Evolutionary conservation across 2,329 filamentous ascomycete genomes (phyloP), one percentile per base, ranked within the genome.

Genomic region (Neonectria magnoliae): DNA sequence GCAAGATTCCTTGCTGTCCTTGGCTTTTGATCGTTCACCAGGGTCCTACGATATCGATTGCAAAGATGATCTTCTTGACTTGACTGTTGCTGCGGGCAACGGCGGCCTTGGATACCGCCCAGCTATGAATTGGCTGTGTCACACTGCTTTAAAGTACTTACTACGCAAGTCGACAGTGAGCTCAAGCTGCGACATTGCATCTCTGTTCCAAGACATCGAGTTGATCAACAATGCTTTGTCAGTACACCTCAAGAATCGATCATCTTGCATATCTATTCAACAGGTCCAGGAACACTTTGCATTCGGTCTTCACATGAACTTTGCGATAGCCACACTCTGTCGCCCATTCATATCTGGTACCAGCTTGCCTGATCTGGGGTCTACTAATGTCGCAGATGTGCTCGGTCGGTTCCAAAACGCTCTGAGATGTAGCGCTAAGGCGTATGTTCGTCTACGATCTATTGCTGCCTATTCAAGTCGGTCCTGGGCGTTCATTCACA

Each of bases 401-500:
- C 33, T 59, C n/a, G 16, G 18, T 11, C 58, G 31, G 1, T 67
- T 71, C 14, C 59, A 57, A 11, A 16, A 25, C 5, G 42, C 69
- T 13, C 13, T 69, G 6, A 64, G 64, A 16, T 14, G 16, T n/a
- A 57, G 60, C 13, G 64, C 67, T 1, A 20, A 41, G 4, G 68
- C 66, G 14, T 66, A 68, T 7, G 62, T 71, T 25, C 62, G 59
- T 2, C 33, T 71, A 1, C 67, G 66, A 18, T 59, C 57, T 1
- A 57, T 67, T 7, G 55, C 61, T 4, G 68, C 48, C 14, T 59
- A 64, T 44, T 57, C 69, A 6, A 71, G 65, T 13, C 61, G 60
- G 0, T 71, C 69, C 2, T 71, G 69, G 69, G 69, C 70, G 3
- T 70, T 67, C 2, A 53, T 71, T 14, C 69, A 71, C 7, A 71